phyloP scores from a whole-genome alignment of 2,329 filamentous ascomycete genomes.

The Alternaria triticina region DNA sequence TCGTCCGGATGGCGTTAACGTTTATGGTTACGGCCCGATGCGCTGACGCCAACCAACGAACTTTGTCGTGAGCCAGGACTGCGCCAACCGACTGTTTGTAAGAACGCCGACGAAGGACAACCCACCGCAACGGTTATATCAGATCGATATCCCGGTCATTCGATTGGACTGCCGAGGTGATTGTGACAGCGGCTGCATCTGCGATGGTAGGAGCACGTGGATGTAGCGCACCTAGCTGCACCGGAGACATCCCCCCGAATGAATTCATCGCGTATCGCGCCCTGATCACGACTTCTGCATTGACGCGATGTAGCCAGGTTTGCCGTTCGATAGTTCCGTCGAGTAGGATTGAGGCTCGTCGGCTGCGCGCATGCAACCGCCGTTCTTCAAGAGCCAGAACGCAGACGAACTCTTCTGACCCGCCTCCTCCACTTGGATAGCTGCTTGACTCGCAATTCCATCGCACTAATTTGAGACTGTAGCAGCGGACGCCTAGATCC shows the following conservation, averaged over 20 bases:
- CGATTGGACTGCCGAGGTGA: neutral
- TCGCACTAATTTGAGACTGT: neutral
- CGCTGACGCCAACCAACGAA: constrained; percentile 3
- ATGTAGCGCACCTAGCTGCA: neutral
- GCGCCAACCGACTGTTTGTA: constrained; percentile 1
- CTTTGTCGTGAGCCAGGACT: constrained; percentile 1
- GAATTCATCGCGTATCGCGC: neutral
- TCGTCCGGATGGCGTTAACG: constrained; percentile 1
- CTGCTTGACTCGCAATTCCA: constrained; percentile 2
- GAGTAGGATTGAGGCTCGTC: neutral
- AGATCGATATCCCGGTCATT: neutral
- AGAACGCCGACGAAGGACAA: neutral
- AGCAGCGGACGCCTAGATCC: neutral
- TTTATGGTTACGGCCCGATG: constrained; percentile 11
- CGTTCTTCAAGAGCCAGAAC: constrained; percentile 7
- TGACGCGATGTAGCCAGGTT: neutral
- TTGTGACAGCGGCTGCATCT: neutral
- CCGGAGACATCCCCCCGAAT: constrained; percentile 2
- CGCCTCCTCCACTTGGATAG: neutral
- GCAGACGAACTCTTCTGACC: constrained; percentile 2
- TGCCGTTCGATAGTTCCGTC: neutral
- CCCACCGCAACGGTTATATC: neutral
- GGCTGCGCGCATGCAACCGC: neutral
- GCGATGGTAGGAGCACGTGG: constrained; percentile 2
- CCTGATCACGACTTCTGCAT: neutral